A percentile compares a stretch with the other conserved stretches of the same genome.
phyloP scores from a whole-genome alignment of 2,329 filamentous ascomycete species.

The Basipetospora sp. region DNA sequence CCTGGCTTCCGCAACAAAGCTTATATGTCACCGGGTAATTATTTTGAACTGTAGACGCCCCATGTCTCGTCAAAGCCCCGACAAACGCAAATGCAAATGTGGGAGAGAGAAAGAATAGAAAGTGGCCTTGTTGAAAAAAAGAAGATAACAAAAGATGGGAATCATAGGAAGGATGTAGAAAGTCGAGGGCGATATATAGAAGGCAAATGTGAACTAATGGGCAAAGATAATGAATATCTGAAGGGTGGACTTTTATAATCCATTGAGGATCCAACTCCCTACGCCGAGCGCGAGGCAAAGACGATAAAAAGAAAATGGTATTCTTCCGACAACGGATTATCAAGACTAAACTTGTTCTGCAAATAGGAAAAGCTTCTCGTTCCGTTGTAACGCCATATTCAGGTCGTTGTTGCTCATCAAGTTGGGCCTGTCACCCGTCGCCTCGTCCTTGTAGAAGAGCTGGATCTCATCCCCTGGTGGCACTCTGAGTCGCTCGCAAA shows the following conservation, averaged over 20 bases:
- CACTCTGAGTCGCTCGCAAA: slow-evolving; percentile 70
- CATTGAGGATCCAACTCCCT: not conserved
- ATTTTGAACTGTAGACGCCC: too few relatives aligned
- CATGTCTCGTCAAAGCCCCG: too few relatives aligned
- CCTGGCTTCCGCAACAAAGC: too few relatives aligned
- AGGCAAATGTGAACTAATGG: not conserved
- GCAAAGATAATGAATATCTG: not conserved
- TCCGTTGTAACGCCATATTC: slow-evolving; percentile 63
- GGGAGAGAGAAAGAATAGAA: too few relatives aligned
- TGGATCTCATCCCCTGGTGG: slow-evolving; percentile 52
- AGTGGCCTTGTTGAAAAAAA: not conserved
- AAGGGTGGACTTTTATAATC: not conserved
- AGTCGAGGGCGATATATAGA: not conserved
- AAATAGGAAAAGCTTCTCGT: slow-evolving; percentile 73
- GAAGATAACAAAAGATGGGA: slow-evolving; percentile 1
- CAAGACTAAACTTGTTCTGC: slow-evolving; percentile 39
- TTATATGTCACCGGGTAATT: too few relatives aligned
- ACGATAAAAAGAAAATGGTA: not conserved
- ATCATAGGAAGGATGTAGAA: not conserved
- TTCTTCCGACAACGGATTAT: too few relatives aligned
- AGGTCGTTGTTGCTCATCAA: slow-evolving; percentile 71
- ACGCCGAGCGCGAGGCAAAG: too few relatives aligned
- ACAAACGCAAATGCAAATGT: too few relatives aligned
- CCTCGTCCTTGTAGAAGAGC: slow-evolving; percentile 76
- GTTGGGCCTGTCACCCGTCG: slow-evolving; percentile 56